phyloP scores from a whole-genome alignment of 2,329 filamentous ascomycete species.

The Ascochyta clinopodiicola region DNA sequence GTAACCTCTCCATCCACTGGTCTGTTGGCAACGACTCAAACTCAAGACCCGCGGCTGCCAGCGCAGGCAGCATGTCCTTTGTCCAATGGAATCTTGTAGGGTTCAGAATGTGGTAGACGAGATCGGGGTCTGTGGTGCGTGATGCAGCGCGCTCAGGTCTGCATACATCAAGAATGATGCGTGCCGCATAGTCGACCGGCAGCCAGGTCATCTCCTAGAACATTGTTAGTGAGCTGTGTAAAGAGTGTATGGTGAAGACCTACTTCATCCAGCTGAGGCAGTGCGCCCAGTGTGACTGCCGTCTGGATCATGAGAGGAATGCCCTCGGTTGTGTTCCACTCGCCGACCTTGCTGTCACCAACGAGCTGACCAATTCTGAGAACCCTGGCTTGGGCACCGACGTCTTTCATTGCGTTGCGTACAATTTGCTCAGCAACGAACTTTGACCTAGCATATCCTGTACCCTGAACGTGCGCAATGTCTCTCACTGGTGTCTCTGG shows the following conservation, averaged over 20 bases:
- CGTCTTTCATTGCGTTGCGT: conserved; percentile 22
- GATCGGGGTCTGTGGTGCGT: conserved; percentile 17
- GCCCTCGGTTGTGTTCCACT: conserved; percentile 60
- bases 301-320: conserved; percentile 59
- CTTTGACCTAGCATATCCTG: conserved; percentile 61
- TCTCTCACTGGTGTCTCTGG: conserved; percentile 48
- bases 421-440: conserved; percentile 57
- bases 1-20: conserved; percentile 36
- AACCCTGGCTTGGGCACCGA: conserved; percentile 39
- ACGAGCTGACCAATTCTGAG: conserved; percentile 56
- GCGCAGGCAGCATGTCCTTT: conserved; percentile 59
- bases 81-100: conserved; percentile 60
- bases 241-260: neutral
- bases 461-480: conserved; percentile 53
- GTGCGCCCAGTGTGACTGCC: conserved; percentile 54
- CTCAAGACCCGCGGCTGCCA: conserved; percentile 52
- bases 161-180: conserved; percentile 38
- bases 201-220: conserved; percentile 46
- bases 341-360: conserved; percentile 54
- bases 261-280: conserved; percentile 54
- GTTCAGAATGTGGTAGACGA: conserved; percentile 62
- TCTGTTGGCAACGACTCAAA: conserved; percentile 32
- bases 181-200: conserved; percentile 53
- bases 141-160: neutral
- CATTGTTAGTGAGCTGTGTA: neutral